These are phyloP conservation scores for Suhomyces tanzawaensis DNA, from an alignment of 805 yeast genomes.

Conservation along the genomic window DNA sequence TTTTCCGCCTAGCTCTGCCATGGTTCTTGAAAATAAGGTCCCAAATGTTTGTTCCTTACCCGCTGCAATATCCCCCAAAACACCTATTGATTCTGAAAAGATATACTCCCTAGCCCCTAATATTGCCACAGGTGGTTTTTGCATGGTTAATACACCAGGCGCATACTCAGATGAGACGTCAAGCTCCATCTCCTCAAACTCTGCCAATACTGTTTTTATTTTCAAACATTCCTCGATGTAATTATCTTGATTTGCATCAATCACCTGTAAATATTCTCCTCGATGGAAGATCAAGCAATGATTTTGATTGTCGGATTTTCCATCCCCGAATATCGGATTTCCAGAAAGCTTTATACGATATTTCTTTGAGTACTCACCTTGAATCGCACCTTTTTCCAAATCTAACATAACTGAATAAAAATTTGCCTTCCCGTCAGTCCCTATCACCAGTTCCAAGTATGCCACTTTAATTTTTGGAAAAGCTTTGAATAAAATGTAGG, in stretches of 20 bases:
- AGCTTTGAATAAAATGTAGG: constrained; percentile 62
- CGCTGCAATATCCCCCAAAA: constrained; percentile 94
- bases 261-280: constrained; percentile 92
- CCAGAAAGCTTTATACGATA: constrained; percentile 78
- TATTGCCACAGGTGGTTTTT: constrained; percentile 70
- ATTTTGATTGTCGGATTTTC: constrained; percentile 94
- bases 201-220: constrained; percentile 82
- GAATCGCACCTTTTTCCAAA: constrained; percentile 46
- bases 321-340: constrained; percentile 93
- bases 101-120: constrained; percentile 94
- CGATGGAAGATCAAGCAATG: constrained; percentile 82
- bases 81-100: constrained; percentile 89
- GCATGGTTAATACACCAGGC: constrained; percentile 48
- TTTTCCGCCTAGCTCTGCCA: constrained; percentile 93
- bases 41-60: constrained; percentile 98
- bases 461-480: constrained; percentile 67
- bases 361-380: constrained; percentile 40
- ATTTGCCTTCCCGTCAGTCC: constrained; percentile 39
- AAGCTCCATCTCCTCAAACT: constrained; percentile 76
- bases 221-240: constrained; percentile 92
- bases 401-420: constrained; percentile 62
- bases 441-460: constrained; percentile 50
- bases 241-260: constrained; percentile 96
- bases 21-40: constrained; percentile 87
- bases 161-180: constrained; percentile 47